These are phyloP conservation scores for Colletotrichum falcatum DNA, from an alignment of 2,329 filamentous ascomycete genomes.

Conservation along the genomic window DNA sequence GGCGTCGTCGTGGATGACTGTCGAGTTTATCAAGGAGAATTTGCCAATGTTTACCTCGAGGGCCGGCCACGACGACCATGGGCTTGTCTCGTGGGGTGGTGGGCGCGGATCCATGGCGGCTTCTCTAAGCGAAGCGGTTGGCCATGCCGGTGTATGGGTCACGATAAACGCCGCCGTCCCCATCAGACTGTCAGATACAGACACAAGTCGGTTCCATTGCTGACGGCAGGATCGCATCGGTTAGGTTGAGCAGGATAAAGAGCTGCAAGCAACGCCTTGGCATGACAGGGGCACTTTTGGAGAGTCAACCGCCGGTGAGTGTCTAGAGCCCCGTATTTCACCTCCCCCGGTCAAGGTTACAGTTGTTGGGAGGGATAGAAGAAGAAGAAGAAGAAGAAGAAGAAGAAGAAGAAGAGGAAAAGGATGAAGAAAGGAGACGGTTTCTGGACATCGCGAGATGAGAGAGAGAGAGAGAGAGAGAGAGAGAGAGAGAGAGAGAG, in stretches of 20 bases:
- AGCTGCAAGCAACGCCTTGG: constrained; percentile 43
- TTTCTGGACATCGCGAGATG: not conserved
- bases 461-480: not conserved
- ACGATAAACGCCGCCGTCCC: constrained; percentile 9
- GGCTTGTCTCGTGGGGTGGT: constrained; percentile 5
- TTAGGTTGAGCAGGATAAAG: constrained; percentile 43
- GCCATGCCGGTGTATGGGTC: constrained; percentile 8
- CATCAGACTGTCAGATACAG: constrained; percentile 6
- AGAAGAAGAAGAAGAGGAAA: not conserved
- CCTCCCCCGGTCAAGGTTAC: not conserved
- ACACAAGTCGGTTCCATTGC: constrained; percentile 37
- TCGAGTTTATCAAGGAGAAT: constrained; percentile 6
- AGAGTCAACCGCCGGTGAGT: constrained; percentile 41
- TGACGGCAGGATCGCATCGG: constrained; percentile 42
- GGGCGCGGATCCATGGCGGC: constrained; percentile 24
- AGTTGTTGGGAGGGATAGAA: not conserved
- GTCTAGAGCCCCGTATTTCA: constrained; percentile 1
- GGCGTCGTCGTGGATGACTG: not conserved
- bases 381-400: not conserved
- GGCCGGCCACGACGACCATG: constrained; percentile 3
- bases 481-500: not conserved
- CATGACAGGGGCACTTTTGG: constrained; percentile 47
- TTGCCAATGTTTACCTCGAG: constrained; percentile 3
- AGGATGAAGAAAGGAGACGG: no score
- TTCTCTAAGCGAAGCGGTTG: constrained; percentile 10